These are phyloP conservation scores for Trichosporon inkin DNA, from an alignment of 1,284 basidiomycete species.

Conservation along the genomic window DNA sequence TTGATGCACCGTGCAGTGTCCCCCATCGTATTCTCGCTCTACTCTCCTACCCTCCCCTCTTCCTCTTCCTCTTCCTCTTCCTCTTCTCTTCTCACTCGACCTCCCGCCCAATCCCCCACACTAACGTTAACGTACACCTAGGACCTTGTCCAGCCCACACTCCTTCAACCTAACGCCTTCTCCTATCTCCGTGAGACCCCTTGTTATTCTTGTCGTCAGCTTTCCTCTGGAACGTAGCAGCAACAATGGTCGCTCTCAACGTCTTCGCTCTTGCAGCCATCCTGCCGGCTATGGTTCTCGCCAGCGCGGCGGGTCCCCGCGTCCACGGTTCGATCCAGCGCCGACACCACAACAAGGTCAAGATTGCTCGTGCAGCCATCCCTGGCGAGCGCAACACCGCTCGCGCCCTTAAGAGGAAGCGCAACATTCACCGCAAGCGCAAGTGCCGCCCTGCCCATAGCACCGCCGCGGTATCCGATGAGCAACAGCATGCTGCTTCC, in stretches of 20 bases:
- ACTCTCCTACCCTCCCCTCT: too few relatives aligned
- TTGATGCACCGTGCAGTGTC: too few relatives aligned
- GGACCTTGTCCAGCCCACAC: too few relatives aligned
- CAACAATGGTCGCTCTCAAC: slow-evolving; percentile 32
- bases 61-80: too few relatives aligned
- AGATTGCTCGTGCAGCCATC: background rate
- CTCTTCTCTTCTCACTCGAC: too few relatives aligned
- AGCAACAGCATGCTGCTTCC: background rate
- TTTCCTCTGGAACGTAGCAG: background rate
- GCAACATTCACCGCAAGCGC: slow-evolving; percentile 1
- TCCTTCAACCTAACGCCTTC: too few relatives aligned
- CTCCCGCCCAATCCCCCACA: too few relatives aligned
- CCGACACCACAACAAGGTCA: slow-evolving; percentile 2
- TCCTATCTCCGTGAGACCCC: too few relatives aligned
- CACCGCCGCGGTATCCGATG: background rate
- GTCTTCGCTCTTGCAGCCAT: slow-evolving; percentile 30
- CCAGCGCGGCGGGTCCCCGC: slow-evolving; percentile 12
- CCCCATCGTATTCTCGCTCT: too few relatives aligned
- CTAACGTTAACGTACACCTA: too few relatives aligned
- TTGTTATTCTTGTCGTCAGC: too few relatives aligned
- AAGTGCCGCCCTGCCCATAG: background rate
- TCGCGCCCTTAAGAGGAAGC: background rate
- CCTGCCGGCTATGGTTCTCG: slow-evolving; percentile 32
- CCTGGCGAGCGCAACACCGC: slow-evolving; percentile 5
- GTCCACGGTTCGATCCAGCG: slow-evolving; percentile 12